Conservation (phyloP, 441 rosid species). For the Eruca vesicaria region DNA sequence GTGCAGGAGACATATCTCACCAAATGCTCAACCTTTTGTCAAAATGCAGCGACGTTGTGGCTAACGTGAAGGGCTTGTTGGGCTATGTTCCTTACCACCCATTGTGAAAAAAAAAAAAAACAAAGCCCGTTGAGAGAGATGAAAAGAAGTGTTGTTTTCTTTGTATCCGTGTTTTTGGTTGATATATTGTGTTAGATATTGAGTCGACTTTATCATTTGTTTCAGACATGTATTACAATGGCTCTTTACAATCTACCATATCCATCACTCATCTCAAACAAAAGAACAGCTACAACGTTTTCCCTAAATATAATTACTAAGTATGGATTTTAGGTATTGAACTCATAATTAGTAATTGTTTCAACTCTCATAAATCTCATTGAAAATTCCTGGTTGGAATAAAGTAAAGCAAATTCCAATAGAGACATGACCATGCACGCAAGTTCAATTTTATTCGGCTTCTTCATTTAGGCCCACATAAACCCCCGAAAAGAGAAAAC, state of each 20-base stretch:
- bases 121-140: slow-evolving; percentile 26
- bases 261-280: background rate
- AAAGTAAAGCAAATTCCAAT: background rate
- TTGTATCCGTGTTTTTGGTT: slow-evolving; percentile 10
- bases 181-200: slow-evolving; percentile 21
- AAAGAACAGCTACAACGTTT: background rate
- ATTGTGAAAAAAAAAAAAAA: slow-evolving; percentile 41
- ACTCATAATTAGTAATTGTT: background rate
- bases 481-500: background rate
- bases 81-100: slow-evolving; percentile 97
- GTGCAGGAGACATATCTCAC: slow-evolving; percentile 54
- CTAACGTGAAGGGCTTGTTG: slow-evolving; percentile 58
- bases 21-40: slow-evolving; percentile 92
- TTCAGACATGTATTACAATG: slow-evolving; percentile 1
- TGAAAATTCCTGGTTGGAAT: background rate
- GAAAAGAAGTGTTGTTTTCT: background rate
- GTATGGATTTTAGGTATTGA: no score
- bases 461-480: background rate
- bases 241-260: background rate
- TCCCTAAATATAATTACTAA: no score
- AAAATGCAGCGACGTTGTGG: slow-evolving; percentile 87
- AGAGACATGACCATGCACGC: no score
- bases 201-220: background rate
- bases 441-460: background rate
- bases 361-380: background rate